These are phyloP conservation scores for Anthracocystis panici-leucophaei DNA, from an alignment of 1,284 basidiomycete species.

Conservation along the genomic window DNA sequence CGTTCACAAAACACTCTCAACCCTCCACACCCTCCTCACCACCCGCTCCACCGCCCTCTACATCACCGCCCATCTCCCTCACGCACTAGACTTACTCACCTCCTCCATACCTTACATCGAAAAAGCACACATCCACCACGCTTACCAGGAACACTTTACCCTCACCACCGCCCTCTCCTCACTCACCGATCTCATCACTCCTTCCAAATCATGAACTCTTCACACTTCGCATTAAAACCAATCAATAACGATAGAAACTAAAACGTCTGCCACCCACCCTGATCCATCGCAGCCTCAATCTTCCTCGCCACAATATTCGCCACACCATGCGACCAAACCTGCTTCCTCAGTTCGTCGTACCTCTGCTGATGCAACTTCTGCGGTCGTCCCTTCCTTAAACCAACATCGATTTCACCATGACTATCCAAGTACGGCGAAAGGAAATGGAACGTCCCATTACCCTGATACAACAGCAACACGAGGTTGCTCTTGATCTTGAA, in stretches of 20 bases:
- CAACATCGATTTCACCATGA: conserved; percentile 93
- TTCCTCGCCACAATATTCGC: conserved; percentile 90
- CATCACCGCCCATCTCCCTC: conserved; percentile 1
- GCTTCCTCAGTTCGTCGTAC: conserved; percentile 91
- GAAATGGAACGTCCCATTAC: conserved; percentile 86
- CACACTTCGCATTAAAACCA: not conserved
- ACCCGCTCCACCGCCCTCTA: not conserved
- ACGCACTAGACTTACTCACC: conserved; percentile 2
- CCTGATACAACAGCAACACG: conserved; percentile 89
- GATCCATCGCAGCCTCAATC: conserved; percentile 81
- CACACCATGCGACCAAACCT: conserved; percentile 89
- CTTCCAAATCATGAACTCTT: not conserved
- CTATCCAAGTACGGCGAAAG: conserved; percentile 89
- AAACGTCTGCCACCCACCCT: conserved; percentile 90
- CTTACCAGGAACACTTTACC: conserved; percentile 35
- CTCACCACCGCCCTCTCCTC: conserved; percentile 3
- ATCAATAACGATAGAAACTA: conserved; percentile 66
- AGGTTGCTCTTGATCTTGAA: conserved; percentile 93
- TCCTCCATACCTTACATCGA: conserved; percentile 1
- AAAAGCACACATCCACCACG: conserved; percentile 35
- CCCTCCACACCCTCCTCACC: conserved; percentile 2
- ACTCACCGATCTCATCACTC: conserved; percentile 12
- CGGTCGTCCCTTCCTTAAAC: conserved; percentile 87
- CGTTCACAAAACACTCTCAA: conserved; percentile 11
- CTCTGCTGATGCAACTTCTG: conserved; percentile 87